Base-by-base conservation (phyloP, 2,329 filamentous ascomycete genomes). In the Capronia coronata region DNA sequence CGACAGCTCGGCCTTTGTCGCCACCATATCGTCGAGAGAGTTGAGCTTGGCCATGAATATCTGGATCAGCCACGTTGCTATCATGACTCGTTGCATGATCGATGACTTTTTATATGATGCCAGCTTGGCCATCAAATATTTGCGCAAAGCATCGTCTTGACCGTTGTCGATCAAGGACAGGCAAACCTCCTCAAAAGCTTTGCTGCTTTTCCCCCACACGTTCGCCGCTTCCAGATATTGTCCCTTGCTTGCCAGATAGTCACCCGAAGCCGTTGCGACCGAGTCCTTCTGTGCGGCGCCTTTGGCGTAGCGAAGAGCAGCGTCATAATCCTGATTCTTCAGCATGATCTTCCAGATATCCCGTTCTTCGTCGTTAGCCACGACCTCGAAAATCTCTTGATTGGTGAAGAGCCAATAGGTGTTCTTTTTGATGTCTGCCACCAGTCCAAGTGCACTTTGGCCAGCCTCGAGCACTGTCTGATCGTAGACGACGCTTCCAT, bases 11-110 rank as follows among this genome's bases (percentile, higher is more conserved):
- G 88, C 87, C 61, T 87, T 86, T 0, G 90, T 94, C 32, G 90
- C 85, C 56, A 97, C 91, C 2, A 86, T 90, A 67, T 98, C 93
- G 63, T 98, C 93, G 2, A 98, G 76, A 2, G 86, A 84, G 65
- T 98, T 96, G 35, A 98, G 77, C 68, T 95, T 96, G 3, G 89
- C 87, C 89, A 98, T 98, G 68, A 91, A 98, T 1, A 97, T 78
- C 67, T 98, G 93, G 8, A 96, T 77, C 37, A 98, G 77, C 93
- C 93, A 98, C 58, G 85, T 90, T 1, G 91, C 87, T 58, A 97
- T 83, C 88, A 98, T 95, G 57, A 87, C 85, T 51, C 91, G 77
- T 68, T 98, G 93, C 90, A 98, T 98, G 23, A 83, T 74, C 1
- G 83, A 82, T 1, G 83, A 79, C 67, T 90, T 94, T 66, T 89